Percentiles rank a stretch among this genome's conserved stretches.
Evolutionary conservation across 148 eudicot species (phyloP).

Genomic region (Cornus suecica): DNA sequence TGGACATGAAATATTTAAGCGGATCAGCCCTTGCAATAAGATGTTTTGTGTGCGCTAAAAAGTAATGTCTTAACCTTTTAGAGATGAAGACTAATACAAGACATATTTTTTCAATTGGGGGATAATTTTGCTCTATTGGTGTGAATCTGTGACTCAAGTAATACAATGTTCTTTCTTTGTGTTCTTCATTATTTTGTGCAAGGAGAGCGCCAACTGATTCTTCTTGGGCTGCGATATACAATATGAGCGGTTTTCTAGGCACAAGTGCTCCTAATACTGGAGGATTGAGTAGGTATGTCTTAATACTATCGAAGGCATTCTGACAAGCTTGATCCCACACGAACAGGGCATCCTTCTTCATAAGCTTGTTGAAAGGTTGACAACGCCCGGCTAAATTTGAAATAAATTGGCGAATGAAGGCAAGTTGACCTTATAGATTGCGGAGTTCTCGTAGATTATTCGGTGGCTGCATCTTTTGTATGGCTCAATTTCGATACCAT

Average conservation of each 20-base stretch:
- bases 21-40: not conserved
- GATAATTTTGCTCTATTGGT: not conserved
- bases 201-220: not conserved
- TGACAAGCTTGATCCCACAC: slow-evolving; percentile 13
- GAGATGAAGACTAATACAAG: not conserved
- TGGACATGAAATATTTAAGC: not conserved
- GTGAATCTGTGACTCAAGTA: no score
- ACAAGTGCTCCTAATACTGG: no score
- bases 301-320: not conserved
- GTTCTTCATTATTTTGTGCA: not conserved
- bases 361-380: slow-evolving; percentile 12
- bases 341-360: not conserved
- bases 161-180: not conserved
- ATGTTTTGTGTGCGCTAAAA: not conserved
- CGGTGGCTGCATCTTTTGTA: not conserved
- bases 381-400: not conserved
- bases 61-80: not conserved
- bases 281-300: not conserved
- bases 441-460: not conserved
- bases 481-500: no score
- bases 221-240: no score
- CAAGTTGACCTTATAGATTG: not conserved
- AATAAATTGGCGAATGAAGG: slow-evolving; percentile 6
- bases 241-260: no score
- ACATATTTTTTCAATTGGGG: not conserved